Base-by-base conservation (phyloP, 306 rosid species). In the Quercus wislizeni region DNA sequence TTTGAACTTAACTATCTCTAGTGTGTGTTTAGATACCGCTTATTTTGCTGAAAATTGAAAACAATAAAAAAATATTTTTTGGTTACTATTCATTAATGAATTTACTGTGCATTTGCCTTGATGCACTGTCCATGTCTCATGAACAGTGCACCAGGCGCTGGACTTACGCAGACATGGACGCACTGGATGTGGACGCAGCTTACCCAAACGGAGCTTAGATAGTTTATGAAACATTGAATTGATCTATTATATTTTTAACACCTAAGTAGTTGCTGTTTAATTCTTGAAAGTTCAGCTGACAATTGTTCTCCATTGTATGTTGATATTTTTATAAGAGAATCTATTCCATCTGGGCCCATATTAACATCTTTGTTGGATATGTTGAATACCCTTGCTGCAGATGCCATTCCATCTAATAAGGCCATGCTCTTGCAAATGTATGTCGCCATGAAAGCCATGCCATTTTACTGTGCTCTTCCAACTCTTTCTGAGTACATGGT, bases 381-480 rank as follows among this genome's bases (percentile, higher is more conserved):
- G 15, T 57, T 74, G 51, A 65, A 77, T 65, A 62, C 74, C 78
- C 49, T 43, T 83, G 33, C 69, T 88, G 88, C 90, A 95, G 99
- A 95, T 82, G 92, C 91, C 35, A 85, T 92, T 81, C 99, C 99
- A 28, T 86, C 93, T 17, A 90, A 81, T 69, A 82, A 81, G 74
- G 93, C 96, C 74, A 95, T 95, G 92, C 84, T 90, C 68, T 83
- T 91, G 88, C 99, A 95, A 89, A 92, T 95, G 74, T 64, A 4
- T 78, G 94, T 91, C 52, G 92, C 97, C 57, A 84, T 92, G 95
- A 92, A 90, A 85, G 92, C 96, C 69, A 92, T 92, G 99, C 99
- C 97, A 71, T 92, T 91, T 90, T 92, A 91, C 85, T n/a, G 78
- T 75, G 28, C 85, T 80, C 96, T 95, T 83, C 98, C 98, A 25